Evolutionary conservation across 768 basidiomycete genomes (phyloP).

Genomic region (Wakefieldia striispora): DNA sequence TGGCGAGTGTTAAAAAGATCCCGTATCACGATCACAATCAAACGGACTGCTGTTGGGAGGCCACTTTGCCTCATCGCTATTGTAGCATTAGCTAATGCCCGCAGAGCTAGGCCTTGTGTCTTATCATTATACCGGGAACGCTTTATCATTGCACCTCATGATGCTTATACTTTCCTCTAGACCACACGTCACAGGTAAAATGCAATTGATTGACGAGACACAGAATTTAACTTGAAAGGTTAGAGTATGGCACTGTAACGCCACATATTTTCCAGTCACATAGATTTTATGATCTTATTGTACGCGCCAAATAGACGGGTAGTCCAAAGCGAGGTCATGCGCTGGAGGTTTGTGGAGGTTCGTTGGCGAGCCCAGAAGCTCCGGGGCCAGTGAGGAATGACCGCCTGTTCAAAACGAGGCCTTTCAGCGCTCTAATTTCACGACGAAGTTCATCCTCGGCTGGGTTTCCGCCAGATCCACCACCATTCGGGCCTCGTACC

Average conservation of each 20-base stretch:
- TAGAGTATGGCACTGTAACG: no score
- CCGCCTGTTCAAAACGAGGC: constrained; percentile 72
- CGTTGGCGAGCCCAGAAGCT: constrained; percentile 6
- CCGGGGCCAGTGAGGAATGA: constrained; percentile 21
- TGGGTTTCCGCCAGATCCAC: constrained; percentile 17
- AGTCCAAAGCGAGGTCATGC: not conserved
- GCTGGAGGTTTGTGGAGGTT: not conserved
- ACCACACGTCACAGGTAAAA: not conserved
- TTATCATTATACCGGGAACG: not conserved
- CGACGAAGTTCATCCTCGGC: constrained; percentile 64
- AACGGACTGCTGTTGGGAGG: not conserved
- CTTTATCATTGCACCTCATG: not conserved
- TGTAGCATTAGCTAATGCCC: not conserved
- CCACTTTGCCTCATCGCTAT: not conserved
- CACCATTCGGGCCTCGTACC: constrained; percentile 18
- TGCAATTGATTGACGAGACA: not conserved
- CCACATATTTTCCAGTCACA: not conserved
- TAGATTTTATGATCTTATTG: not conserved
- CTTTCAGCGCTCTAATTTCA: constrained; percentile 77
- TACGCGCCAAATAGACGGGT: not conserved
- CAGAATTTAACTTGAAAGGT: not conserved
- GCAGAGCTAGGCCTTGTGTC: not conserved
- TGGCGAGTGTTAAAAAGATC: constrained; percentile 36
- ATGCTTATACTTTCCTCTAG: not conserved
- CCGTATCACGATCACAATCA: not conserved